Evolutionary conservation across 805 yeast genomes (phyloP), one percentile per base, ranked within the genome.

Genomic region (Candida pseudoglaebosa): DNA sequence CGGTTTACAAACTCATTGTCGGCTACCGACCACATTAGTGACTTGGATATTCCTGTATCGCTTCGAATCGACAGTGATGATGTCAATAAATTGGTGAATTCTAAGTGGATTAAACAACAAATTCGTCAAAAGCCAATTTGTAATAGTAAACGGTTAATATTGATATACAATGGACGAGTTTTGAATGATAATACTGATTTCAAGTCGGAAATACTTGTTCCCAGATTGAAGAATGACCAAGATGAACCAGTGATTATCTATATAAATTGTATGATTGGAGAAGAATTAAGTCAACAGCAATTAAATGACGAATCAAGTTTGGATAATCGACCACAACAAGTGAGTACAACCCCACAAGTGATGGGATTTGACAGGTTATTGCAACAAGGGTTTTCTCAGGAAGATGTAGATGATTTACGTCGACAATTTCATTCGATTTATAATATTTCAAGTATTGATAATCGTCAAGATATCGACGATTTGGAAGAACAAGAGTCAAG

Each of bases 311-410:
- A 85, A 48, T 77, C 71, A 36, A 74, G 72, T 36, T 48, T 77
- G 36, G 90, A 84, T 51, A 63, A 62, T 37, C 52, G 54, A 38
- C 75, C 72, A 7, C 84, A 78, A 14, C 52, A 52, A 14, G 67
- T 64, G 22, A 59, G 75, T 2, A 79, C 84, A 0, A 79, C 86
- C 0, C 87, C 86, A 1, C 89, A 87, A 10, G 80, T 82, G 2
- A 75, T 81, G 12, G 96, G 97, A 2, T 87, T 90, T 57, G 96
- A 90, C 57, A 63, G 96, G 30, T 66, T 90, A 37, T 69, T 89
- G 13, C 77, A 80, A 22, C 90, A 89, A 32, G 97, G 97, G 6
- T 86, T 90, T 54, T 73, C 85, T 4, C 85, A 78, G 22, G 83
- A 78, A 42, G 97, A 90, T 49, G 77, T 90, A 19, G 68, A 69